Conservation (phyloP, 2,329 filamentous ascomycete genomes). For the Fusarium hostae region DNA sequence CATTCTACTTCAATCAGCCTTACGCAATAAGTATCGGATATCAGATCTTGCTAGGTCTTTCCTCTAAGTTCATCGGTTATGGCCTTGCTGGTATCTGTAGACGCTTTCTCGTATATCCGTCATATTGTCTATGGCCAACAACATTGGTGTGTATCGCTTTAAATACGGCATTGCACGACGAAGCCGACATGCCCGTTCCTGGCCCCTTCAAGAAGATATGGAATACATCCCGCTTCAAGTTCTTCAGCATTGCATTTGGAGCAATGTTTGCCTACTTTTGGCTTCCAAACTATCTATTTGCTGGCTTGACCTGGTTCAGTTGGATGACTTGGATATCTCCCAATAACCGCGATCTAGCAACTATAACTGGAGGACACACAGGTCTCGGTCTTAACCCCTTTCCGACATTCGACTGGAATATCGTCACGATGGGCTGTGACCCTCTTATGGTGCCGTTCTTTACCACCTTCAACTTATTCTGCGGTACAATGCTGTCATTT, state of each 20-base stretch:
- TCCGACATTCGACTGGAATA: conserved; percentile 58
- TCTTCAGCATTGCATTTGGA: conserved; percentile 57
- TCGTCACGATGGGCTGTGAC: conserved; percentile 47
- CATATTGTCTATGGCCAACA: conserved; percentile 65
- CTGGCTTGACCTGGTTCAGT: conserved; percentile 58
- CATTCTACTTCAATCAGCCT: conserved; percentile 61
- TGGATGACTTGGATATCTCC: conserved; percentile 67
- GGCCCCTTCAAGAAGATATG: conserved; percentile 50
- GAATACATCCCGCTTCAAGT: conserved; percentile 57
- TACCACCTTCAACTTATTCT: conserved; percentile 50
- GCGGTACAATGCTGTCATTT: conserved; percentile 46
- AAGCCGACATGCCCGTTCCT: conserved; percentile 46
- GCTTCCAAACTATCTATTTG: conserved; percentile 64
- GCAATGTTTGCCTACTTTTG: conserved; percentile 66
- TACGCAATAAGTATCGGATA: conserved; percentile 61
- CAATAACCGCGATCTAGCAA: conserved; percentile 50
- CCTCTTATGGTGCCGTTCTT: conserved; percentile 54
- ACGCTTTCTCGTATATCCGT: conserved; percentile 63
- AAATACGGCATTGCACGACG: conserved; percentile 60
- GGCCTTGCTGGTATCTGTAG: conserved; percentile 63
- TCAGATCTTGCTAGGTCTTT: conserved; percentile 61
- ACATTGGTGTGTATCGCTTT: conserved; percentile 62
- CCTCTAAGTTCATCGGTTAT: conserved; percentile 66
- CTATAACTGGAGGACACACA: conserved; percentile 51
- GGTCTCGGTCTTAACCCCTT: conserved; percentile 56